Base-by-base conservation (phyloP, 2,329 filamentous ascomycete species). In the Ceratocystis variospora region DNA sequence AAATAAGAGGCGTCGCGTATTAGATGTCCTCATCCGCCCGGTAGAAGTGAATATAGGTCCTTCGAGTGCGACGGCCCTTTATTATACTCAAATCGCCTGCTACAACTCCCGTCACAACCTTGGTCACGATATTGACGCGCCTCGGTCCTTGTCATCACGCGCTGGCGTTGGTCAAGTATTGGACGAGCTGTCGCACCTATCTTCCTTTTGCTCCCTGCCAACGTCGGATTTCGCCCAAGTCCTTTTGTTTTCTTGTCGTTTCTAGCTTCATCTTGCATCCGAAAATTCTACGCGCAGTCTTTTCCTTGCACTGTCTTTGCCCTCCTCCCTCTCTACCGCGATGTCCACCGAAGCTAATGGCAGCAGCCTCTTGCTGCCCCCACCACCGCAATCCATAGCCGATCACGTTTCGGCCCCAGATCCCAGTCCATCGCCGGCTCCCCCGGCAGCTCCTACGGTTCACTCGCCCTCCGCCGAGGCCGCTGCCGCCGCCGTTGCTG, bases 261-360 rank as follows among this genome's bases (percentile, higher is more conserved):
- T 12, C 12, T 41, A 12, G 37, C 12, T 41, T 12, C 37, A 12
- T 41, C 37, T 15, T 41, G 37, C 37, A 41, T 41, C 1, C 37
- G 37, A 5, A 10, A 15, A 41, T 41, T 41, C 37, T 15, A 41
- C 37, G 37, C 48, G 48, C 48, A 19, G 7, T 53, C 48, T 25
- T 53, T 10, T 53, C n/a, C 22, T 25, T 8, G 5, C 48, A 22
- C 48, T 41, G 48, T 53, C 48, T 22, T 25, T 22, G 17, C n/a
- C 46, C 46, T 50, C 46, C 17, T 22, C n/a, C 2, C 22, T 50
- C 46, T n/a, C 48, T 53, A 2, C 48, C 68, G 68, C 71, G 76
- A 84, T 84, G 81, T 79, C 80, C 74, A 80, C 81, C 70, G 79
- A 81, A 72, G 44, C 55, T 7, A 67, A 64, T 55, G 46, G 45